These are phyloP conservation scores for Paxillus involutus DNA, from an alignment of 768 basidiomycete genomes.

Conservation along the genomic window DNA sequence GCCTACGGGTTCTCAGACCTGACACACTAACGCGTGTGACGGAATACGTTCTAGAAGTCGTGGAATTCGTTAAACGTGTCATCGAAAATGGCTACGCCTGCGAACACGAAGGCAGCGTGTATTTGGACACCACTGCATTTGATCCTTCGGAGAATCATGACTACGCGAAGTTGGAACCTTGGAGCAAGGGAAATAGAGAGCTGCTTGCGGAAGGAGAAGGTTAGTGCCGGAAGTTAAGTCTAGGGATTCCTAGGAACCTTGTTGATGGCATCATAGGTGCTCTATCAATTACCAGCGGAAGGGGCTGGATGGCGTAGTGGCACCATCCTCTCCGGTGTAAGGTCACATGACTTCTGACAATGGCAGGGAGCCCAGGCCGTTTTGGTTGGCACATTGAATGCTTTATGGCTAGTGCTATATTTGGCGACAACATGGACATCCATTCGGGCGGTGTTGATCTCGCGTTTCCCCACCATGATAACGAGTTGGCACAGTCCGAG, in stretches of 20 bases:
- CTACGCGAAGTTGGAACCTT: constrained; percentile 95
- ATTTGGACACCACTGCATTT: constrained; percentile 86
- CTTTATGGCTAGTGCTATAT: constrained; percentile 94
- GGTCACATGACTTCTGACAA: too few species aligned
- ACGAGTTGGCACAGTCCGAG: constrained; percentile 97
- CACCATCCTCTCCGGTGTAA: too few species aligned
- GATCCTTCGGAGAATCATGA: constrained; percentile 74
- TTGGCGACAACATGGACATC: constrained; percentile 93
- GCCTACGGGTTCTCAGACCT: constrained; percentile 83
- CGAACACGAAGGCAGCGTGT: constrained; percentile 78
- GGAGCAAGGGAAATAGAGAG: constrained; percentile 92
- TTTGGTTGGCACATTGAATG: constrained; percentile 99
- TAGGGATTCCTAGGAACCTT: not conserved
- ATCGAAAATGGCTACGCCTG: constrained; percentile 81
- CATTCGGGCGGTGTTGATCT: constrained; percentile 97
- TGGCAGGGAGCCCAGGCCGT: constrained; percentile 97
- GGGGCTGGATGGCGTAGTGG: too few species aligned
- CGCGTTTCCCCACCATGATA: constrained; percentile 99
- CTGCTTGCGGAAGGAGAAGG: constrained; percentile 93
- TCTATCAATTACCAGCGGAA: constrained; percentile 55
- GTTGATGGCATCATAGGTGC: constrained; percentile 42
- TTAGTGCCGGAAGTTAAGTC: constrained; percentile 24
- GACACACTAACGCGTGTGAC: constrained; percentile 94
- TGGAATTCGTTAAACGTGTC: constrained; percentile 82
- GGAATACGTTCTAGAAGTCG: constrained; percentile 96